Evolutionary conservation across 2,329 filamentous ascomycete genomes (phyloP), one percentile per base, ranked within the genome.

Genomic region (Paraphoma sp.): DNA sequence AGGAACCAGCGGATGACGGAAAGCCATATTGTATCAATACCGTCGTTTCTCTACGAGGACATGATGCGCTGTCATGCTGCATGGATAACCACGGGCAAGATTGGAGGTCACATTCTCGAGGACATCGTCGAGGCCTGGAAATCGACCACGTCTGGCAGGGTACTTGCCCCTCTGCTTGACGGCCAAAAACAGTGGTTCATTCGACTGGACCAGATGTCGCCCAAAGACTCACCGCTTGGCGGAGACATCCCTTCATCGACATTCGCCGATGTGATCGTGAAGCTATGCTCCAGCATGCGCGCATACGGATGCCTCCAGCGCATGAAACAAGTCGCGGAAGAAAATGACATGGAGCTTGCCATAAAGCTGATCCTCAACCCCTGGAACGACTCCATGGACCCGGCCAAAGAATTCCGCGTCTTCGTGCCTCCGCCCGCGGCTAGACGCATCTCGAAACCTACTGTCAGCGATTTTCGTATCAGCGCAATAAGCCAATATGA

Each of bases 121-220:
- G 56, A 62, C 6, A 23, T 54, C 0, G 10, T 55, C n/a, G 54
- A 60, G 3, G 44, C 42, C 9, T 54, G 55, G 18, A 43, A 10
- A 1, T 47, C 29, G 17, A 55, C 55, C 0, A 53, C 43, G 23
- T 29, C 54, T 0, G 55, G 60, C 1, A 56, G 51, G 29, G n/a
- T 33, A 9, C 30, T 62, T 10, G n/a, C 12, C 9, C n/a, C 18
- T 4, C 28, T 54, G 3, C 33, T 65, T 4, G 52, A 64, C 3
- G 62, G 57, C 7, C 18, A 47, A 3, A 28, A 31, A 10, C 53
- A 63, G 47, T 70, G 58, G n/a, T 82, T 82, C 53, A 70, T 80
- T 54, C 73, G 79, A 10, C 68, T 82, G 14, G 75, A 77, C 28
- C 73, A 73, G 11, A 81, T 77, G 54, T 81, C 79, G 8, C 69